Percentiles rank a stretch among this genome's conserved stretches.
phyloP scores from a whole-genome alignment of 208 protist species.

The Naegleria gruberi region DNA sequence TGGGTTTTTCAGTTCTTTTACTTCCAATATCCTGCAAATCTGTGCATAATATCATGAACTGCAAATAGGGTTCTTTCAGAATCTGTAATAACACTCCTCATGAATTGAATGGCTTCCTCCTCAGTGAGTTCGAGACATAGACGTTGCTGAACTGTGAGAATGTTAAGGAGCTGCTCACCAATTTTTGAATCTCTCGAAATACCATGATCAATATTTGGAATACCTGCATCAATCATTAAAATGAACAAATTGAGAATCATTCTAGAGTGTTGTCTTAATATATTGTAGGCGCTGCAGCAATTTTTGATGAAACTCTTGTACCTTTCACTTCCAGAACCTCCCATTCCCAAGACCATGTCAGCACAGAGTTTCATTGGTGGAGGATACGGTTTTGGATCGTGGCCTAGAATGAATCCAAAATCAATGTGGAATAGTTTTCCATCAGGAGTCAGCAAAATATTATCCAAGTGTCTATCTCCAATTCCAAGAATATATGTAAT shows the following conservation, averaged over 20 bases:
- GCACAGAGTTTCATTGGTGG: slow-evolving; percentile 59
- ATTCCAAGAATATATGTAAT: slow-evolving; percentile 93
- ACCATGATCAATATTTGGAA: slow-evolving; percentile 62
- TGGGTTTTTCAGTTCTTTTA: not conserved
- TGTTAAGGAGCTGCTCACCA: not conserved
- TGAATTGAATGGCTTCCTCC: slow-evolving; percentile 25
- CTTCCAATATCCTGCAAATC: slow-evolving; percentile 7
- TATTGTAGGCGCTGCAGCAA: slow-evolving; percentile 89
- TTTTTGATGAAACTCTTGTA: slow-evolving; percentile 67
- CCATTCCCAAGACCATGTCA: slow-evolving; percentile 42
- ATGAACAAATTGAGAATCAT: slow-evolving; percentile 85
- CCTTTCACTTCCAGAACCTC: slow-evolving; percentile 57
- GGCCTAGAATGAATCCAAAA: slow-evolving; percentile 92
- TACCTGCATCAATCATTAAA: slow-evolving; percentile 78
- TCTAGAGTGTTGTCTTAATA: slow-evolving; percentile 78
- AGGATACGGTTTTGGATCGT: slow-evolving; percentile 86
- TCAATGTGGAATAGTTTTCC: slow-evolving; percentile 94
- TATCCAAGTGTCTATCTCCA: slow-evolving; percentile 90
- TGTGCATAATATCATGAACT: slow-evolving; percentile 42
- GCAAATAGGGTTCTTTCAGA: slow-evolving; percentile 50
- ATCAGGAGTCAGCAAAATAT: slow-evolving; percentile 81
- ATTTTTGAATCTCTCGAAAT: slow-evolving; percentile 31
- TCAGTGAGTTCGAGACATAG: slow-evolving; percentile 29
- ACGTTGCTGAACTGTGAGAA: slow-evolving; percentile 48
- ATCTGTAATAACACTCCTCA: slow-evolving; percentile 49